These are phyloP conservation scores for Candida methanosorbosa DNA, from an alignment of 805 yeast species.

Conservation along the genomic window DNA sequence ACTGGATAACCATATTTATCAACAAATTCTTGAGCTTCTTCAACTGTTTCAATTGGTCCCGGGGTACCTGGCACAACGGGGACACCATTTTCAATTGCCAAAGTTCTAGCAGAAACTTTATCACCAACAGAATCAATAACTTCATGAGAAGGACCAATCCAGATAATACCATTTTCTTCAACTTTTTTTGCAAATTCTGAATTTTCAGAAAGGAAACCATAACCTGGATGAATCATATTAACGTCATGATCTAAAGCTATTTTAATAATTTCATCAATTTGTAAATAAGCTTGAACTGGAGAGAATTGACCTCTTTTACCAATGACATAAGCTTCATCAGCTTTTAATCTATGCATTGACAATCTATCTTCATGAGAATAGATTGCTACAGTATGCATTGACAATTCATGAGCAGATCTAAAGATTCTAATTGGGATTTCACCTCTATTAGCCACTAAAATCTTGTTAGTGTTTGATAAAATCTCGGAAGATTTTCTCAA, in stretches of 20 bases:
- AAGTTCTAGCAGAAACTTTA: conserved; percentile 86
- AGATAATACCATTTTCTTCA: conserved; percentile 80
- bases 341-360: conserved; percentile 90
- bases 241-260: conserved; percentile 76
- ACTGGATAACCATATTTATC: conserved; percentile 87
- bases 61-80: conserved; percentile 98
- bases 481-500: conserved; percentile 35
- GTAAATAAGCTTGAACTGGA: conserved; percentile 94
- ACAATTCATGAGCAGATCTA: conserved; percentile 94
- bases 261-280: conserved; percentile 86
- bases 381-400: conserved; percentile 95
- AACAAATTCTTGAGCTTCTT: conserved; percentile 76
- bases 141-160: conserved; percentile 89
- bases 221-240: conserved; percentile 88
- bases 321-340: conserved; percentile 88
- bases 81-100: conserved; percentile 74
- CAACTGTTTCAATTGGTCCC: conserved; percentile 81
- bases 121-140: conserved; percentile 96
- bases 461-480: conserved; percentile 46
- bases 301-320: conserved; percentile 85
- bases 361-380: conserved; percentile 93
- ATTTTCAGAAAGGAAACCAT: conserved; percentile 86
- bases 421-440: conserved; percentile 85
- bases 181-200: conserved; percentile 91
- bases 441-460: conserved; percentile 78